These are phyloP conservation scores for Bimuria novae-zelandiae DNA, from an alignment of 2,329 filamentous ascomycete species.

Conservation along the genomic window DNA sequence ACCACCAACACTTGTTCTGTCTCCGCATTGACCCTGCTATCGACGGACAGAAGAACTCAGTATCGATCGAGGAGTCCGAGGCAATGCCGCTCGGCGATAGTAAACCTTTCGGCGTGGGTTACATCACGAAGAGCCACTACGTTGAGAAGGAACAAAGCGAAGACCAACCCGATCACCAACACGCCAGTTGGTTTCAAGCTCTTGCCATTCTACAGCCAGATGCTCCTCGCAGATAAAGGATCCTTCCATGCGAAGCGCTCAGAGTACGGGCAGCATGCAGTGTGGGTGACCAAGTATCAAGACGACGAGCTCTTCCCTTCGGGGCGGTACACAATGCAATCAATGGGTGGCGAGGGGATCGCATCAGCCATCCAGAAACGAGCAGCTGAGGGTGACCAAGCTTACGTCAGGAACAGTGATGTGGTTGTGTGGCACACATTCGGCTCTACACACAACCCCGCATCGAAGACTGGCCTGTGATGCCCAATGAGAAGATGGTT, in stretches of 20 bases:
- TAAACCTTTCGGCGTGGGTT: conserved; percentile 29
- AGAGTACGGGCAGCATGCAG: conserved; percentile 27
- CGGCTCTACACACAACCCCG: conserved; percentile 36
- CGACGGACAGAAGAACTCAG: conserved; percentile 43
- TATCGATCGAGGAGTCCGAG: conserved; percentile 36
- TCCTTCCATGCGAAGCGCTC: conserved; percentile 31
- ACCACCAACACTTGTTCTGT: conserved; percentile 52
- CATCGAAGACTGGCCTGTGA: conserved; percentile 38
- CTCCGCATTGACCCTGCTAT: conserved; percentile 52
- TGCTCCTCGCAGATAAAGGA: conserved; percentile 27
- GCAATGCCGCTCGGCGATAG: conserved; percentile 18
- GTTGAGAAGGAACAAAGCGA: conserved; percentile 39
- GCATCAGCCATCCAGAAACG: conserved; percentile 21
- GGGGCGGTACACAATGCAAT: conserved; percentile 34
- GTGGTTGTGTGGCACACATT: conserved; percentile 39
- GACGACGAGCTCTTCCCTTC: conserved; percentile 33
- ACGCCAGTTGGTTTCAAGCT: conserved; percentile 58
- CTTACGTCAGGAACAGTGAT: conserved; percentile 24
- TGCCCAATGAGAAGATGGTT: conserved; percentile 35
- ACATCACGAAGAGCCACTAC: conserved; percentile 15
- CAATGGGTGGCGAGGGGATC: conserved; percentile 30
- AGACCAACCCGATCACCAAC: conserved; percentile 55
- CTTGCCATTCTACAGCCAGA: conserved; percentile 39
- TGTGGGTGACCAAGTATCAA: conserved; percentile 33
- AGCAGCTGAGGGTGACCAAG: not conserved